Base-by-base conservation (phyloP, 495 filamentous ascomycete genomes). In the Chaetomium tenue region DNA sequence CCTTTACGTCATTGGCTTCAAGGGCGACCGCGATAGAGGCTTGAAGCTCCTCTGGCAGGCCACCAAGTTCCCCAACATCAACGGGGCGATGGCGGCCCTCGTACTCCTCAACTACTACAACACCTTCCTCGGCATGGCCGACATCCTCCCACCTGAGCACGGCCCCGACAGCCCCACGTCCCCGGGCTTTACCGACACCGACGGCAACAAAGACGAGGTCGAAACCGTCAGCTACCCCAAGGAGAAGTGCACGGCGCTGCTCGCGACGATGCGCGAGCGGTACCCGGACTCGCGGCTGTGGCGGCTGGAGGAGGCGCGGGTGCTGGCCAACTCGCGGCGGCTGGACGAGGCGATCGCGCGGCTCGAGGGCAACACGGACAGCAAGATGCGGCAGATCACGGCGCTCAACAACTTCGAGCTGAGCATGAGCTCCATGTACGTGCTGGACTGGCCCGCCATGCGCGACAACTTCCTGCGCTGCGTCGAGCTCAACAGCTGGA, bases 31-130 rank as follows among this genome's bases (percentile, higher is more conserved):
- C 54, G 89, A 93, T 60, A 82, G 88, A 25, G 95, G 92, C 3
- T 74, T 96, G 15, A 76, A 82, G 22, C 89, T 97, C 86, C 86
- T 98, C 11, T 98, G 95, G 94, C 91, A 93, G 74, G 89, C 91
- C 16, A 89, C 89, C 66, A 92, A 89, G 68, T 92, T 90, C 71
- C 81, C 86, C 66, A 97, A 96, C 70, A 83, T 98, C 73, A 92
- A 97, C 70, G 94, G 94, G 30, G 93, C 91, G 30, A 88, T 97
- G 73, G 89, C 93, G 5, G 91, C 88, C 0, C 78, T 98, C 33
- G 83, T 89, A 42, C 78, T 96, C 8, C 81, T 98, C 3, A 87
- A 87, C 18, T 98, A 90, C 70, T 96, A 96, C 76, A 94, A 97
- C 69, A 90, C 87, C 51, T 83, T 96, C 62, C 81, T 92, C 26